Evolutionary conservation across 805 yeast genomes (phyloP).

Genomic region (Lachancea quebecensis): DNA sequence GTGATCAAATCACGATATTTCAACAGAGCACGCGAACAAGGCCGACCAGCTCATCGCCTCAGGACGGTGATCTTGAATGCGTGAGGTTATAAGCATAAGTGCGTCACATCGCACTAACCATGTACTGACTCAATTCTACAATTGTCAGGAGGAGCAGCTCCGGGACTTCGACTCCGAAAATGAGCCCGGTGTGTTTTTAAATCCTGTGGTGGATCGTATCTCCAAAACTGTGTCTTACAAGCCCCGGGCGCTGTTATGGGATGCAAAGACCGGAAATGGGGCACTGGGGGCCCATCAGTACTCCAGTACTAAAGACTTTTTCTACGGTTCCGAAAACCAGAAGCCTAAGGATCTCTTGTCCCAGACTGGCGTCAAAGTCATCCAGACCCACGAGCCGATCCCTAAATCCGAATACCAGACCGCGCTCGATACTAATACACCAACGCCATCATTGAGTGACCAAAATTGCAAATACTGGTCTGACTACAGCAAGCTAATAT

Average conservation of each 20-base stretch:
- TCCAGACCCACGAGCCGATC: conserved; percentile 34
- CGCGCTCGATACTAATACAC: conserved; percentile 47
- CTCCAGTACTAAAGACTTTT: conserved; percentile 19
- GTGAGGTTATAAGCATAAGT: conserved; percentile 67
- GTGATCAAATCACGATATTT: too few relatives aligned
- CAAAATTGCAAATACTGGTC: conserved; percentile 64
- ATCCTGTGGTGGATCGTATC: conserved; percentile 34
- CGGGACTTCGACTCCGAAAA: conserved; percentile 19
- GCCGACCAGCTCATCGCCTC: neutral
- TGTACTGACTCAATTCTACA: conserved; percentile 72
- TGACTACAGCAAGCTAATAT: conserved; percentile 63
- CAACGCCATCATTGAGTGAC: conserved; percentile 31
- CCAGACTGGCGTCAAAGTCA: conserved; percentile 16
- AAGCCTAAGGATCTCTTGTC: conserved; percentile 8
- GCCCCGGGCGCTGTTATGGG: conserved; percentile 85
- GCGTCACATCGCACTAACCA: conserved; percentile 70
- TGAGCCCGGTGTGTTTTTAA: conserved; percentile 44
- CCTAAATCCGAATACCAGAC: conserved; percentile 55
- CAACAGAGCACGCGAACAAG: too few relatives aligned
- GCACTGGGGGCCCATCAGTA: conserved; percentile 52
- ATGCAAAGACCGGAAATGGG: conserved; percentile 71
- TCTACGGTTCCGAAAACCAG: conserved; percentile 6
- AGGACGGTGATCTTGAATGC: conserved; percentile 37
- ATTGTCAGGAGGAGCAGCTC: conserved; percentile 69
- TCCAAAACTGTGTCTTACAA: conserved; percentile 51